Conservation (phyloP, 2,329 filamentous ascomycete species). For the Epichloe baconii region DNA sequence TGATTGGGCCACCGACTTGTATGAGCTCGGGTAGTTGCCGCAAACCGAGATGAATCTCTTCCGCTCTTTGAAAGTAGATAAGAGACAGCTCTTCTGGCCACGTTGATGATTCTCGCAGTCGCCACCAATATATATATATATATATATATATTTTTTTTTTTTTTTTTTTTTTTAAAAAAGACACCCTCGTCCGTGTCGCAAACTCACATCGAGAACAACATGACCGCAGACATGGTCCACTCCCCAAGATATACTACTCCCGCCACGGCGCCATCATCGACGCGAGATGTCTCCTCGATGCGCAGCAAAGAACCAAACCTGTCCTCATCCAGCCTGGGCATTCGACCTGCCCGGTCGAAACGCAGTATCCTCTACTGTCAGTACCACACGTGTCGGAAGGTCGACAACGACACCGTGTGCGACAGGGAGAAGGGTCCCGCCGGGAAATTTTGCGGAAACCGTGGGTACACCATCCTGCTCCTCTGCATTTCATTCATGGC, state of each 20-base stretch:
- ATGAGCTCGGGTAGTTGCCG: not conserved
- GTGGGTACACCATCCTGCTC: not conserved
- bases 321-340: not conserved
- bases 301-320: not conserved
- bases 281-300: not conserved
- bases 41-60: too few species aligned
- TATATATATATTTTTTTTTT: too few species aligned
- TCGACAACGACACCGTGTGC: not conserved
- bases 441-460: not conserved
- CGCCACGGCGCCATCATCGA: not conserved
- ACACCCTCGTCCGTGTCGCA: too few species aligned
- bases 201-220: too few species aligned
- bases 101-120: too few species aligned
- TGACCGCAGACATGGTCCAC: too few species aligned
- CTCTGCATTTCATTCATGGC: not conserved
- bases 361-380: slow-evolving; percentile 2
- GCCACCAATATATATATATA: too few species aligned
- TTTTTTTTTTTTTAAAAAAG: too few species aligned
- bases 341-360: not conserved
- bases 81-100: too few species aligned
- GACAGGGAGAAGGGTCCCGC: not conserved
- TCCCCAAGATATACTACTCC: not conserved
- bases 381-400: slow-evolving; percentile 2
- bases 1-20: not conserved
- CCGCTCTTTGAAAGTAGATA: too few species aligned